Conservation (phyloP, 805 yeast genomes). For the Barnettozyma wickerhamii region DNA sequence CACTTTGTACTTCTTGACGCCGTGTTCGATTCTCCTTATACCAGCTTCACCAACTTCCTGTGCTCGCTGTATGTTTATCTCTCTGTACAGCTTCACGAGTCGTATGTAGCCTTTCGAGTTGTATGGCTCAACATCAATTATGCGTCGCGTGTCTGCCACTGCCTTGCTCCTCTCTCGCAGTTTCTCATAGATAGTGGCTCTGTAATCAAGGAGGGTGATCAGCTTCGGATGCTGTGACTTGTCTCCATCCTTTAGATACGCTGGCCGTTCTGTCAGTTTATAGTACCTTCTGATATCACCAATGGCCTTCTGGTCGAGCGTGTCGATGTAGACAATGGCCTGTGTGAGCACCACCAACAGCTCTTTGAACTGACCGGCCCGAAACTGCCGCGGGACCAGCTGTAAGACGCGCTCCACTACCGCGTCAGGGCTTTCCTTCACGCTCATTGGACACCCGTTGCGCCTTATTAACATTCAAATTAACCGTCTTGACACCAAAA, state of each 20-base stretch:
- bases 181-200: constrained; percentile 23
- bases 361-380: constrained; percentile 10
- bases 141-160: constrained; percentile 15
- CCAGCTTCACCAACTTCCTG: constrained; percentile 8
- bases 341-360: constrained; percentile 15
- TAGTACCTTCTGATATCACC: constrained; percentile 9
- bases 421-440: background rate
- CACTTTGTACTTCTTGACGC: constrained; percentile 7
- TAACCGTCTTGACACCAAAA: background rate
- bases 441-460: background rate
- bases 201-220: constrained; percentile 18
- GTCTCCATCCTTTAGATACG: constrained; percentile 8
- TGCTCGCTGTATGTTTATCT: constrained; percentile 8
- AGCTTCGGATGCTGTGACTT: constrained; percentile 20
- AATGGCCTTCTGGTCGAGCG: constrained; percentile 15
- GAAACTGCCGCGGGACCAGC: constrained; percentile 16
- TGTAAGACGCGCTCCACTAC: constrained; percentile 11
- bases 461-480: too few relatives aligned
- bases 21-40: constrained; percentile 5
- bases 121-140: constrained; percentile 22
- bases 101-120: constrained; percentile 23
- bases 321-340: constrained; percentile 16
- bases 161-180: constrained; percentile 12
- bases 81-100: constrained; percentile 13
- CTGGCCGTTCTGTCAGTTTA: constrained; percentile 16